Base-by-base conservation (phyloP, 345 rosid genomes). In the Populus deltoides region DNA sequence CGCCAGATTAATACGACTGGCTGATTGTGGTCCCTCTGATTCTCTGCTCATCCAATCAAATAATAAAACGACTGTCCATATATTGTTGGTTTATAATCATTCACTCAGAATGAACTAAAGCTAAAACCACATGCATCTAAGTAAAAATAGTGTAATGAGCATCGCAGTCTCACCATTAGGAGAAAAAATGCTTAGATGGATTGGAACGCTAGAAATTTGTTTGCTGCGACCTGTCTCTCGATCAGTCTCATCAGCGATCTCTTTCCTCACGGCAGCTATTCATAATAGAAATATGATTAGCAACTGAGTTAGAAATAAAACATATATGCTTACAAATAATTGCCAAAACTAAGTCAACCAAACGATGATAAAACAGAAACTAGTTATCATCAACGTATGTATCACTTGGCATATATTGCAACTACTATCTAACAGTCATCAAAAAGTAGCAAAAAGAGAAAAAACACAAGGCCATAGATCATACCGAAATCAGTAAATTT, bases 171-270 rank as follows among this genome's bases (percentile, higher is more conserved):
- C 81, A 95, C 99, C 98, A 84, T 93, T 92, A 62, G 99, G 98
- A 53, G 99, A 95, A 84, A 68, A 93, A 71, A 95, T 92, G 78
- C 99, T 95, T 62, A 95, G 94, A 84, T 95, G 98, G 83, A 95
- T 95, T 63, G 98, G 99, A 76, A 95, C 97, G 17, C 81, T 86
- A 73, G 99, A 95, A 62, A 95, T 92, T 67, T 81, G 89, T 89
- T 95, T 95, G 86, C 86, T 77, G 57, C 90, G 93, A 31, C 99
- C 99, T 38, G 98, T 92, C 88, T 93, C 99, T 79, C 99, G 83
- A 83, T 95, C 99, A 65, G 97, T 95, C 89, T 95, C 99, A 80
- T 95, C 98, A 7, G 93, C 83, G 61, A 93, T 91, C 89, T 95
- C 99, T 82, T 93, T 67, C 81, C 97, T 90, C 62, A 95, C 97